Evolutionary conservation across 768 basidiomycete species (phyloP), one percentile per base, ranked within the genome.

Genomic region (Cystobasidiopsis lactophilus): DNA sequence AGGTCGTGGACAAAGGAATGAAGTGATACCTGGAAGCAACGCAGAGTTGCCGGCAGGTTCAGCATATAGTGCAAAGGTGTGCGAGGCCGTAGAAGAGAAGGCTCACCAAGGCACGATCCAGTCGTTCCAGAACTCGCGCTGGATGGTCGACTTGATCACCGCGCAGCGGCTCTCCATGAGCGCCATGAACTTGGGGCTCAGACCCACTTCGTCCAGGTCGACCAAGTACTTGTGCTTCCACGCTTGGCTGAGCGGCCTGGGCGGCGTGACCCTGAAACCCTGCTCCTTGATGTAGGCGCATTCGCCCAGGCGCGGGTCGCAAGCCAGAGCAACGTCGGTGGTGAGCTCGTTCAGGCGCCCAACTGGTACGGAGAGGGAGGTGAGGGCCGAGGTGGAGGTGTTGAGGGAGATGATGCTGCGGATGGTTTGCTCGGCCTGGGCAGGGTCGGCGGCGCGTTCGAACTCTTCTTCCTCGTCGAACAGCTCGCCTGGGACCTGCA

Each of bases 131-230:
- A 64, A 63, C 54, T 63, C 62, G 24, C 53, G 38, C 52, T 63
- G 62, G 3, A 63, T 53, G 16, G 46, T 55, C 27, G 58, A 47
- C 58, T 63, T 63, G 44, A 63, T 31, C 23, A 63, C 62, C 14
- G 62, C 62, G 26, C 84, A 86, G 65, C 91, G 84, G 50, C 82
- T 85, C 43, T 79, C 80, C 60, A 86, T 67, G 63, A 85, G 77
- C 0, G 79, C 74, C 72, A 85, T 76, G 66, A 93, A 88, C n/a
- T 85, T 73, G 3, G 80, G 91, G 35, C 83, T 86, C 65, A 95
- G 93, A 18, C 84, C 80, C 81, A 88, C 88, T 26, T 89, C 89
- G 63, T 95, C 89, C 53, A 96, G 66, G 67, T 95, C 91, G 55
- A 88, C 66, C 33, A 93, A 73, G 61, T 86, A 84, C 69, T 93